Evolutionary conservation across 106 monocot species (phyloP).

Genomic region (Acorus gramineus): DNA sequence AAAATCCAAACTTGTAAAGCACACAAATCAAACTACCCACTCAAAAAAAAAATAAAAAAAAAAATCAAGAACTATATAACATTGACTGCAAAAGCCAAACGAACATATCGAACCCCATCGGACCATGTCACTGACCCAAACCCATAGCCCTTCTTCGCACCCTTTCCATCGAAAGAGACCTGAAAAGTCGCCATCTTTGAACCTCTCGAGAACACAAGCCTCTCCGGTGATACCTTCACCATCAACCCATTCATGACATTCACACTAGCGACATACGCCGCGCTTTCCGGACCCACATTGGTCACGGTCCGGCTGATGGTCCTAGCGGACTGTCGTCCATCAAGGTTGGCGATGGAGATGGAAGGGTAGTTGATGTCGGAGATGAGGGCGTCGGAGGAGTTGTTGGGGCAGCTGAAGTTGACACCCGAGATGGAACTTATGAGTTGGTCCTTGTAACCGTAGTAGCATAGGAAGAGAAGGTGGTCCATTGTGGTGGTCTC

Average conservation of each 20-base stretch:
- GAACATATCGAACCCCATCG: constrained; percentile 58
- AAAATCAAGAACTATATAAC: constrained; percentile 28
- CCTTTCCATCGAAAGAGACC: constrained; percentile 39
- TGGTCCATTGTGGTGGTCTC: constrained; percentile 65
- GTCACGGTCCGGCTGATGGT: constrained; percentile 49
- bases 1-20: too few species aligned
- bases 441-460: constrained; percentile 64
- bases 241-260: constrained; percentile 41
- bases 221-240: constrained; percentile 50
- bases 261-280: constrained; percentile 41
- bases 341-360: constrained; percentile 51
- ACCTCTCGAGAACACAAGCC: constrained; percentile 39
- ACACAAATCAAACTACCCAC: too few species aligned
- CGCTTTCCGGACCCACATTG: constrained; percentile 63
- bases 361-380: constrained; percentile 83
- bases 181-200: constrained; percentile 43
- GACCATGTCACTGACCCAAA: constrained; percentile 70
- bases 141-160: constrained; percentile 49
- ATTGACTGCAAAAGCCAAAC: constrained; percentile 58
- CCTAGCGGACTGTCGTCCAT: constrained; percentile 1
- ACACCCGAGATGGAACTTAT: constrained; percentile 43
- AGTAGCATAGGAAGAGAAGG: constrained; percentile 70
- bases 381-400: constrained; percentile 45
- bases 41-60: background rate
- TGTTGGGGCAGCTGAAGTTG: constrained; percentile 51